Base-by-base conservation (phyloP, 2,329 filamentous ascomycete genomes). In the Aureobasidium mangrovei region DNA sequence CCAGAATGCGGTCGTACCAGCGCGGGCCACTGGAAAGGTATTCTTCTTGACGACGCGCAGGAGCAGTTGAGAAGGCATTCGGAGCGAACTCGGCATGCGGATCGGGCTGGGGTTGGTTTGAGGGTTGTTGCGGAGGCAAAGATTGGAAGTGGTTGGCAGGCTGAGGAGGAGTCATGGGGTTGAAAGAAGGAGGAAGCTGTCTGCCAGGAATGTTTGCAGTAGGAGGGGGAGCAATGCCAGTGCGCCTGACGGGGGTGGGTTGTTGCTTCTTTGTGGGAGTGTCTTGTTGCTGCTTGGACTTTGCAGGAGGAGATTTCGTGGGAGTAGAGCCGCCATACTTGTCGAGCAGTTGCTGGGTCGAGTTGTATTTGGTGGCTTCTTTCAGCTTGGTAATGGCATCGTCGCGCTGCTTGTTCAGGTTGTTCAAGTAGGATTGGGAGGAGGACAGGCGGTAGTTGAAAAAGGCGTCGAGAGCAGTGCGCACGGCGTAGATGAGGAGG, bases 1-100 rank as follows among this genome's bases (percentile, higher is more conserved):
- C 93, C 55, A 98, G 76, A 52, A 98, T 83, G 54, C 91, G 83
- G 67, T 98, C 93, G 70, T 97, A 98, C 93, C 93, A 98, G 65
- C 86, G 84, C 7, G 66, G 64, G 8, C 63, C 63, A 26, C 62
- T 60, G 4, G 58, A 57, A n/a, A 60, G 59, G 32, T 66, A 64
- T 35, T 62, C 56, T 35, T 61, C 58, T 12, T 60, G 54, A 29
- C 40, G 27, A 32, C 47, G 54, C 2, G 48, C 54, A 4, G 58
- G 49, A 10, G 61, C 53, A 59, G 63, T 57, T 4, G 66, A 63
- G 60, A 82, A 85, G 1, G 86, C 86, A 59, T 90, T 89, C 0
- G 86, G 85, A 0, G 86, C 86, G 60, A 89, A 90, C 53, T 82
- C 81, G 2, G 74, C 70, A 8, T 38, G 42, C 10, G 32, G 53